phyloP scores from a whole-genome alignment of 2,329 filamentous ascomycete species.

The Colletotrichum chlorophyti region DNA sequence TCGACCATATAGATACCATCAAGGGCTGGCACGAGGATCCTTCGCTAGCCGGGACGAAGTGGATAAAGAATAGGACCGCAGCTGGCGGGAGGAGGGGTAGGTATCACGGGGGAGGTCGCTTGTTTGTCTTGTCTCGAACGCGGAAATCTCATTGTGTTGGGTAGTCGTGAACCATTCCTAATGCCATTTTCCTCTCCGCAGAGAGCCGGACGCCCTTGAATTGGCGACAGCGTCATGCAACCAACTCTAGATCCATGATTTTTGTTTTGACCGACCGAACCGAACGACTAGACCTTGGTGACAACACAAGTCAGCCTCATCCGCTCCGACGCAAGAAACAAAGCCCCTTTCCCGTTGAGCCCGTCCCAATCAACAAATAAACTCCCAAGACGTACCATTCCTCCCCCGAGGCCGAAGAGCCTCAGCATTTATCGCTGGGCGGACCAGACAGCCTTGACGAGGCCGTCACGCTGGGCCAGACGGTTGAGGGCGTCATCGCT shows the following conservation, averaged over 20 bases:
- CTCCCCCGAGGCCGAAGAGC: conserved; percentile 18
- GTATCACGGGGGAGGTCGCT: conserved; percentile 3
- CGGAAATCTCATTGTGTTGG: conserved; percentile 34
- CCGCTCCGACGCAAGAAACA: background rate
- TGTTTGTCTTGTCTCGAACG: conserved; percentile 46
- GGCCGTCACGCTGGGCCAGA: conserved; percentile 92
- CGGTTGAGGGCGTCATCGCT: conserved; percentile 96
- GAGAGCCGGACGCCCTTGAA: conserved; percentile 54
- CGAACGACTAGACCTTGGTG: conserved; percentile 28
- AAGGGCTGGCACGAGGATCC: conserved; percentile 57
- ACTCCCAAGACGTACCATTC: conserved; percentile 23
- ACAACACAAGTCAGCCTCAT: background rate
- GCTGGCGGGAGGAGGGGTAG: conserved; percentile 6
- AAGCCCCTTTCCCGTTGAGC: conserved; percentile 2
- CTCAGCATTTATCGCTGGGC: conserved; percentile 63
- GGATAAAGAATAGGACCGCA: background rate
- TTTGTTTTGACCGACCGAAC: conserved; percentile 32
- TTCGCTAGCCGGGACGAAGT: conserved; percentile 57
- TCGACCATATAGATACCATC: conserved; percentile 49
- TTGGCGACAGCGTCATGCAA: conserved; percentile 36
- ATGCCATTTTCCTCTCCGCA: conserved; percentile 31
- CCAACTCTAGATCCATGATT: conserved; percentile 32
- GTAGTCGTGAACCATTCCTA: conserved; percentile 31
- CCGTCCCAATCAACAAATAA: too few relatives aligned
- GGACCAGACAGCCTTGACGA: conserved; percentile 97